Conservation (phyloP, 495 filamentous ascomycete species). For the Letharia lupina region DNA sequence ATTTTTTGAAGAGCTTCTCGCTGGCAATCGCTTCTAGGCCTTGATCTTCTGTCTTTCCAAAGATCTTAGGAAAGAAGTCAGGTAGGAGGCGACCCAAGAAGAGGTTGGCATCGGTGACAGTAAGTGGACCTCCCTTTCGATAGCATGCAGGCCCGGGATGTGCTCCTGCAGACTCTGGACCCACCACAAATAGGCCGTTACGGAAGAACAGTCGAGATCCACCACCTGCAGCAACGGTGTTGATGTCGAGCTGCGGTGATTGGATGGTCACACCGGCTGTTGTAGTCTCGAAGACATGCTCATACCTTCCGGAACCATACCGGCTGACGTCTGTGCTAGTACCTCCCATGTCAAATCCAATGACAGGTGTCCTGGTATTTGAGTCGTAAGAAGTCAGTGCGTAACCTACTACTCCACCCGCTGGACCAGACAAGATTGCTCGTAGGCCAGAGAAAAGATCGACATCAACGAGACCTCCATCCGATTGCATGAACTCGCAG, state of each 20-base stretch:
- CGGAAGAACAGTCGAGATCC: conserved; percentile 83
- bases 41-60: conserved; percentile 85
- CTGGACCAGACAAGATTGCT: conserved; percentile 53
- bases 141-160: conserved; percentile 94
- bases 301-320: conserved; percentile 81
- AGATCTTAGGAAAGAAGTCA: conserved; percentile 96
- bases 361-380: conserved; percentile 77
- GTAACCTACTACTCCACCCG: conserved; percentile 79
- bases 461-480: conserved; percentile 49
- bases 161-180: conserved; percentile 85
- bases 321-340: conserved; percentile 92
- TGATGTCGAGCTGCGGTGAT: conserved; percentile 92
- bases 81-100: conserved; percentile 81
- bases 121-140: conserved; percentile 84
- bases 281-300: conserved; percentile 96
- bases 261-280: conserved; percentile 94
- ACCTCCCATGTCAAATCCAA: conserved; percentile 96
- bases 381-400: conserved; percentile 88
- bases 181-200: conserved; percentile 94
- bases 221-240: conserved; percentile 91
- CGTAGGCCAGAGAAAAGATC: conserved; percentile 50
- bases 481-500: conserved; percentile 49
- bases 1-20: conserved; percentile 63
- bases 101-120: conserved; percentile 90
- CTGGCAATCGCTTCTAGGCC: conserved; percentile 73